These are phyloP conservation scores for Starmerella ratchasimensis DNA, from an alignment of 805 yeast genomes.

Conservation along the genomic window DNA sequence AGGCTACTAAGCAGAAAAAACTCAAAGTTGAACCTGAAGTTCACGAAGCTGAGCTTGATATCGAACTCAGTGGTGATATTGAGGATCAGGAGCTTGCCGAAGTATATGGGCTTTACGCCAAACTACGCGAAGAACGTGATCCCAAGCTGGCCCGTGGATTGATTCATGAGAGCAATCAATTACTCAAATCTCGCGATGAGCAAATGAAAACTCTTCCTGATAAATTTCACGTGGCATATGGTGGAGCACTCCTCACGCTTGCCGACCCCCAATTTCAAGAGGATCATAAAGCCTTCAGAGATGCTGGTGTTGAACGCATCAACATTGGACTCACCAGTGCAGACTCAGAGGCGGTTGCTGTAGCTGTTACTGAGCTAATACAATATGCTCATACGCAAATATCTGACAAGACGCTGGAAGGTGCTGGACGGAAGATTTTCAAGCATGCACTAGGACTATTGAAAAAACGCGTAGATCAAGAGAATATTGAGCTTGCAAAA, in stretches of 20 bases:
- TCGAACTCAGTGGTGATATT: constrained; percentile 58
- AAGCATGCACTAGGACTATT: constrained; percentile 4
- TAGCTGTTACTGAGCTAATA: constrained; percentile 16
- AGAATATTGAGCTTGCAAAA: constrained; percentile 10
- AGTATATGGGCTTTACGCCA: constrained; percentile 55
- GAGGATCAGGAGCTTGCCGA: constrained; percentile 72
- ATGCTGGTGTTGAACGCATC: constrained; percentile 59
- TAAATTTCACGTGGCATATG: constrained; percentile 58
- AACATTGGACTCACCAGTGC: constrained; percentile 37
- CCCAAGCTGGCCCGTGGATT: constrained; percentile 43
- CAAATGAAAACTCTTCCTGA: constrained; percentile 23
- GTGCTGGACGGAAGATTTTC: constrained; percentile 2
- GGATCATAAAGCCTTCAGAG: constrained; percentile 39
- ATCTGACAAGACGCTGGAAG: constrained; percentile 5
- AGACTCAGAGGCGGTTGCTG: constrained; percentile 3
- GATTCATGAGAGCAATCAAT: constrained; percentile 81
- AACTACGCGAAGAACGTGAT: constrained; percentile 43
- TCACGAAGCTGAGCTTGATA: constrained; percentile 35
- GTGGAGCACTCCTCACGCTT: constrained; percentile 36
- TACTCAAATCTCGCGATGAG: constrained; percentile 32
- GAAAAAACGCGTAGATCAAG: not conserved
- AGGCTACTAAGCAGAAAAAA: constrained; percentile 37
- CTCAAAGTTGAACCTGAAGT: constrained; percentile 10
- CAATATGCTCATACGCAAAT: constrained; percentile 13
- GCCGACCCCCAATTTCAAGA: constrained; percentile 21